Base-by-base conservation (phyloP, 768 basidiomycete genomes). In the Cystobasidium ongulense region DNA sequence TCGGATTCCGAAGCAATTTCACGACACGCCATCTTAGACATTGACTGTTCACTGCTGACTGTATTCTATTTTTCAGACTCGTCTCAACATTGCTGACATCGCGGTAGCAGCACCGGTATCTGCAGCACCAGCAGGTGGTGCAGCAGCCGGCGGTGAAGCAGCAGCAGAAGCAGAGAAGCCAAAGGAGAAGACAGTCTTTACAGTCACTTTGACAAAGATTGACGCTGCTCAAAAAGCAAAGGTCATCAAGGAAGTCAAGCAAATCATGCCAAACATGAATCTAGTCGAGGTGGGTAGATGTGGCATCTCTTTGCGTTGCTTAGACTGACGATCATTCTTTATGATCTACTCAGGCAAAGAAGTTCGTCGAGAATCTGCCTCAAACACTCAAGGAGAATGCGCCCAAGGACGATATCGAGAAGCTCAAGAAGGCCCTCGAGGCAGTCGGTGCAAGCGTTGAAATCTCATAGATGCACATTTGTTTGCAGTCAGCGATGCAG, bases 161-260 rank as follows among this genome's bases (percentile, higher is more conserved):
- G 85, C 87, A 10, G 83, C 83, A 0, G 90, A 89, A 71, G 84
- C 84, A 21, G 85, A 76, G 23, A 96, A 94, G 80, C 93, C 93
- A 62, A 97, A 96, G 84, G 96, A 97, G 84, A 98, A 98, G 88
- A 96, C 93, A 21, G 86, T 94, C 38, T 99, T 99, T 84, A 94
- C 88, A 78, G 90, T 97, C 80, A 92, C 88, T 82, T 86, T 99
- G 50, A 92, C 95, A 80, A 92, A 92, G 59, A 96, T 98, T 79
- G 94, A 96, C 75, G 87, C 92, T 1, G 84, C 86, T 13, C 85
- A 90, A 65, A 99, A 99, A 82, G 90, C 96, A 33, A 99, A 99
- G 84, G 87, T 97, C 79, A 99, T 99, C 80, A 87, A 90, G 78
- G 96, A 98, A 83, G 91, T 99, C 78, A 99, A 99, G 85, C 90